Evolutionary conservation across 164 flowering plant genomes (phyloP).

Genomic region (Nymphaea colorata): DNA sequence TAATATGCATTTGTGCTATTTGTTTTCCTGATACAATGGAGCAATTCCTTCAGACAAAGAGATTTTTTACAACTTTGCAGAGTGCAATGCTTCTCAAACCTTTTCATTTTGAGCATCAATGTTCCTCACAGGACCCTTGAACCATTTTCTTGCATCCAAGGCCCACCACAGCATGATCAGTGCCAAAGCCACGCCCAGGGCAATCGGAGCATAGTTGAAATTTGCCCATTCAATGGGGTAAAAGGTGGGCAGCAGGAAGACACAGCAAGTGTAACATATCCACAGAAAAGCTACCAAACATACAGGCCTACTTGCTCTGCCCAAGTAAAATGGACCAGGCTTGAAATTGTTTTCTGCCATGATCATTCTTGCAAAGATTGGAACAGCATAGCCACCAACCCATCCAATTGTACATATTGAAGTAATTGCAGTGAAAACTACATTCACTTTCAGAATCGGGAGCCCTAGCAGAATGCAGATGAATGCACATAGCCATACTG

Average conservation of each 20-base stretch:
- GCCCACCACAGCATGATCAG: constrained; percentile 64
- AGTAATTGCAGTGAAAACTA: constrained; percentile 57
- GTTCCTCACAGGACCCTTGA: constrained; percentile 67
- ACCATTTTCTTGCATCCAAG: constrained; percentile 66
- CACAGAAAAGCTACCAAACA: constrained; percentile 61
- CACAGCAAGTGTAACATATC: constrained; percentile 62
- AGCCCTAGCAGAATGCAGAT: constrained; percentile 61
- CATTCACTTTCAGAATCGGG: constrained; percentile 53
- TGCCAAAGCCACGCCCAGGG: constrained; percentile 31
- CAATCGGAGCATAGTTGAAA: constrained; percentile 64
- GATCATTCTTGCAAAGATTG: constrained; percentile 59
- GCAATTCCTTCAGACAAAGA: no score
- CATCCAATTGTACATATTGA: constrained; percentile 64
- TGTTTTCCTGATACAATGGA: no score
- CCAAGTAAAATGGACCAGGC: constrained; percentile 53
- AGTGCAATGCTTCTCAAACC: background rate
- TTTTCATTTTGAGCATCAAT: constrained; percentile 19
- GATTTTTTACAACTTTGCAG: no score
- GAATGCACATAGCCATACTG: constrained; percentile 74
- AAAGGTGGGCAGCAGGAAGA: constrained; percentile 49
- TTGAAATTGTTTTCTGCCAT: constrained; percentile 53
- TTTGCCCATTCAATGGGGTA: constrained; percentile 50
- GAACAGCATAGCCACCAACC: constrained; percentile 84
- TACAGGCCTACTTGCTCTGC: constrained; percentile 50
- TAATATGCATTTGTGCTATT: no score